Evolutionary conservation across 2,329 filamentous ascomycete species (phyloP), one percentile per base, ranked within the genome.

Genomic region (Fusarium sp.): DNA sequence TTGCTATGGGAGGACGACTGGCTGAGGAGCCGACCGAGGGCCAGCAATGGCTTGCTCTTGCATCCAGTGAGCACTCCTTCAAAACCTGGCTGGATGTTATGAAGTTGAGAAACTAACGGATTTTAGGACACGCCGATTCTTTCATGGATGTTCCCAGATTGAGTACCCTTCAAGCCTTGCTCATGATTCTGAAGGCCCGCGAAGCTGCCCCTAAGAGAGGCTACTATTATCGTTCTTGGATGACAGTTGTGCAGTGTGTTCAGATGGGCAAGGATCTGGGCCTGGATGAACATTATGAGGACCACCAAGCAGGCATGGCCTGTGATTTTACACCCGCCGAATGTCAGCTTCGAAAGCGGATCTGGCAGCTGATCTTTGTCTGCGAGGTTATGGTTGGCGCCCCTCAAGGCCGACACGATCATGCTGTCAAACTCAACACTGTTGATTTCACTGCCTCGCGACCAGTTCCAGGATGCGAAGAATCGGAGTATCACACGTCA

Each of bases 221-320:
- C 2, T 98, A 98, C 77, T 98, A 96, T 79, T 98, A 96, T 80
- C 90, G 95, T 39, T 98, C 96, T 1, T 98, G 96, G 95, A 97
- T 98, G 89, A 93, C 92, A 7, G 89, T 97, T 21, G 95, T 97
- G 55, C 93, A 94, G 65, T 93, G 95, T 68, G 91, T 97, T 10
- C 91, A 94, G 48, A 97, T 98, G 93, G 93, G 90, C 26, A 96
- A 97, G 75, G 95, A 98, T 77, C 84, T 98, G 31, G 93, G 94
- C 21, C 83, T 98, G 8, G 90, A 98, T 76, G 93, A 97, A 69
- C 95, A 98, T 80, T 89, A 89, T 66, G 90, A 92, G 62, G 88
- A 90, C 45, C 96, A 98, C 78, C 86, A 90, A 67, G 87, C 88
- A 54, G 92, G 91, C 23, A 87, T 86, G 56, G 79, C 86, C 1